Evolutionary conservation across 257 asterid genomes (phyloP).

Genomic region (Primulina tabacum): DNA sequence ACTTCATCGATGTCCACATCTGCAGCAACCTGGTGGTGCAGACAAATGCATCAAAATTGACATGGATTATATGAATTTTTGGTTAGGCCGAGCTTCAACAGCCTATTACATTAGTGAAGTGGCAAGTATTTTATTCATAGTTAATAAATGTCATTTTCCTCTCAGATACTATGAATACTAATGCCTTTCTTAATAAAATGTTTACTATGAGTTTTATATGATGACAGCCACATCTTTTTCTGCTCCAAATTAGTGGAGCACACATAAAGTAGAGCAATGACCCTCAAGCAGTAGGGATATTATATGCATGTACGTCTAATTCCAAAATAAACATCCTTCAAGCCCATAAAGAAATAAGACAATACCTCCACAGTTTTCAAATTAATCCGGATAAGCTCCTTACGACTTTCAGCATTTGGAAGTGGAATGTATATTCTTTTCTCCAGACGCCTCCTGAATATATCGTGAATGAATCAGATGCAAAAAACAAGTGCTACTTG

Average conservation of each 20-base stretch:
- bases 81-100: too few relatives aligned
- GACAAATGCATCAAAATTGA: neutral
- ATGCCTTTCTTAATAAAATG: neutral
- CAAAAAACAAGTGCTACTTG: neutral
- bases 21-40: slow-evolving; percentile 60
- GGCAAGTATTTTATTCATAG: neutral
- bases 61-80: neutral
- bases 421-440: slow-evolving; percentile 96
- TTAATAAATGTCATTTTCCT: neutral
- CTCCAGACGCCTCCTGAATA: slow-evolving; percentile 93
- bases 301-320: neutral
- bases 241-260: neutral
- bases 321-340: neutral
- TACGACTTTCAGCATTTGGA: slow-evolving; percentile 85
- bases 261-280: neutral
- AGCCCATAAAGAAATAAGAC: neutral
- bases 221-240: neutral
- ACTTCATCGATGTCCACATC: slow-evolving; percentile 93
- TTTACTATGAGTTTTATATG: neutral
- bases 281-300: neutral
- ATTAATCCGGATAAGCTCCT: slow-evolving; percentile 89
- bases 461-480: slow-evolving; percentile 26
- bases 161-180: neutral
- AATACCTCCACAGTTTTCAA: slow-evolving; percentile 87
- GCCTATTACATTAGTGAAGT: too few relatives aligned